phyloP scores from a whole-genome alignment of 805 yeast species.

The Teunomyces kruisii region DNA sequence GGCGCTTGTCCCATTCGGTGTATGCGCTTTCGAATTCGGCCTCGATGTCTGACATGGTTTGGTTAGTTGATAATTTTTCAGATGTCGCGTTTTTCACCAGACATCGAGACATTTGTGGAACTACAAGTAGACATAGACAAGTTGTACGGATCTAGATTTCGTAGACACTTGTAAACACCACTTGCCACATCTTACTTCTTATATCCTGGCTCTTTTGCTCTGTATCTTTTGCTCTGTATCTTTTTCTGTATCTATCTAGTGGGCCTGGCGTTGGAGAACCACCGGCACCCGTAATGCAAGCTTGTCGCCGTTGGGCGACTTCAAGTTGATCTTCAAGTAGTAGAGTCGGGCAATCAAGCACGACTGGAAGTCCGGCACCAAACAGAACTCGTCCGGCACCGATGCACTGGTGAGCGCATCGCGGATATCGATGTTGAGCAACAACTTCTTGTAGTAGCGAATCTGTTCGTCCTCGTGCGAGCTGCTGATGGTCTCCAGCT shows the following conservation, averaged over 20 bases:
- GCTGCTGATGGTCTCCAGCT: constrained; percentile 9
- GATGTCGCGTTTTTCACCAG: constrained; percentile 14
- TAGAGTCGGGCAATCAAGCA: constrained; percentile 36
- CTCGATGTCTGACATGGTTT: background rate
- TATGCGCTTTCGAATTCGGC: background rate
- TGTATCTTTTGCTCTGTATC: no score
- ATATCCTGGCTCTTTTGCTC: no score
- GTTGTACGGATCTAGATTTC: no score
- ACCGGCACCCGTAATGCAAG: constrained; percentile 26
- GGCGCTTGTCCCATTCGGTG: constrained; percentile 42
- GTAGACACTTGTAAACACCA: no score
- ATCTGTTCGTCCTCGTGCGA: constrained; percentile 14
- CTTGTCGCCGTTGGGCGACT: constrained; percentile 24
- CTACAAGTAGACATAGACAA: no score
- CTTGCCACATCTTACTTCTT: no score
- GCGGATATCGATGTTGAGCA: constrained; percentile 25
- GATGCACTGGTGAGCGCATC: constrained; percentile 16
- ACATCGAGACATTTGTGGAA: no score
- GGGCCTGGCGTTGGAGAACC: constrained; percentile 19
- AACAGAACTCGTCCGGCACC: constrained; percentile 26
- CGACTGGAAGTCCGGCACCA: constrained; percentile 40
- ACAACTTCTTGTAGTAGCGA: constrained; percentile 20
- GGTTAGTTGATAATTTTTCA: constrained; percentile 18
- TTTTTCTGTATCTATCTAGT: background rate
- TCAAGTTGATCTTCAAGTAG: constrained; percentile 27